phyloP scores from a whole-genome alignment of 2,329 filamentous ascomycete species.

The Fragosphaeria purpurea region DNA sequence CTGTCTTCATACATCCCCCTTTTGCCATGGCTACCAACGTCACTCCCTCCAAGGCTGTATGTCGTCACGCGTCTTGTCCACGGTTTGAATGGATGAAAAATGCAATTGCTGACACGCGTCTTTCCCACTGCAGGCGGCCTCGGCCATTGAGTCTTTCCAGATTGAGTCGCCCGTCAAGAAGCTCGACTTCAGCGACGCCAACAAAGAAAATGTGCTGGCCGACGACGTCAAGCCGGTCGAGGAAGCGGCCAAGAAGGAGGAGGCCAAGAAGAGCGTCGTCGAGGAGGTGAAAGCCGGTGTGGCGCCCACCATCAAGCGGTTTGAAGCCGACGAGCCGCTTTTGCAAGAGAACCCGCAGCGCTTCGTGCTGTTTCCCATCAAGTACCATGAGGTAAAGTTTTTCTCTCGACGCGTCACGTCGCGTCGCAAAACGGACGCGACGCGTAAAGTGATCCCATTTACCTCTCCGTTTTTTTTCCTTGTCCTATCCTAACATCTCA shows the following conservation, averaged over 20 bases:
- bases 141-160: slow-evolving; percentile 78
- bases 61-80: slow-evolving; percentile 11
- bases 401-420: slow-evolving; percentile 26
- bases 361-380: slow-evolving; percentile 97
- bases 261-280: slow-evolving; percentile 42
- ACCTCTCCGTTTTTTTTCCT: slow-evolving; percentile 6
- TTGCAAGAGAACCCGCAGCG: slow-evolving; percentile 91
- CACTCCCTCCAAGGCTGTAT: slow-evolving; percentile 24
- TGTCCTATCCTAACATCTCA: slow-evolving; percentile 14
- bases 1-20: not conserved
- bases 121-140: slow-evolving; percentile 55
- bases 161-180: slow-evolving; percentile 93
- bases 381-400: slow-evolving; percentile 91
- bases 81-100: not conserved
- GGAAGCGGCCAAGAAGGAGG: slow-evolving; percentile 45
- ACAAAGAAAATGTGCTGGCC: slow-evolving; percentile 71
- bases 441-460: slow-evolving; percentile 55
- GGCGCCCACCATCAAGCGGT: slow-evolving; percentile 47
- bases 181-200: slow-evolving; percentile 60
- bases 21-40: slow-evolving; percentile 56
- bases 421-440: slow-evolving; percentile 31
- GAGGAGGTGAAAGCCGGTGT: slow-evolving; percentile 30
- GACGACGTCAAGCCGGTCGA: slow-evolving; percentile 32
- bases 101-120: slow-evolving; percentile 21
- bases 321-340: slow-evolving; percentile 78